A percentile compares a stretch with the other conserved stretches of the same genome.
Conservation (phyloP, 257 asterid genomes). For the Plectranthus barbatus region DNA sequence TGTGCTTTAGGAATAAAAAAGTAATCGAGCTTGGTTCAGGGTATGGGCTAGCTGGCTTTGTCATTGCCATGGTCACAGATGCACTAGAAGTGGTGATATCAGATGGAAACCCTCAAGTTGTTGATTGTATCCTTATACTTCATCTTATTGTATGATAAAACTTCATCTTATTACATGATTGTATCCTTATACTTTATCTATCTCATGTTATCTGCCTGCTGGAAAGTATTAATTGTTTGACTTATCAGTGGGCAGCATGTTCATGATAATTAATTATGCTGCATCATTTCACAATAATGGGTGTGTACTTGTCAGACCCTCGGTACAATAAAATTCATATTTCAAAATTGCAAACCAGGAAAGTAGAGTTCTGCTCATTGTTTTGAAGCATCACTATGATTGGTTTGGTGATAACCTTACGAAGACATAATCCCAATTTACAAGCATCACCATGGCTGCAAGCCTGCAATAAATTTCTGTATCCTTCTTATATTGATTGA, state of each 20-base stretch:
- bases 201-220: background rate
- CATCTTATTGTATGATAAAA: constrained; percentile 1
- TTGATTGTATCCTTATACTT: constrained; percentile 80
- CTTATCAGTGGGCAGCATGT: background rate
- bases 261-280: constrained; percentile 1
- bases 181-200: too few species aligned
- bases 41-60: constrained; percentile 89
- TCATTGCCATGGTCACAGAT: constrained; percentile 58
- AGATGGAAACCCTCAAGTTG: constrained; percentile 95
- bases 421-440: background rate
- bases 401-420: too few species aligned
- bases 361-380: too few species aligned
- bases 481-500: background rate
- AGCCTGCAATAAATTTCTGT: background rate
- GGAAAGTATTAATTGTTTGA: background rate
- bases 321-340: background rate
- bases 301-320: background rate
- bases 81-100: constrained; percentile 80
- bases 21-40: constrained; percentile 93
- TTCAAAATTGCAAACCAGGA: too few species aligned
- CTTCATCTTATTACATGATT: too few species aligned
- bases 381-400: background rate
- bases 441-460: background rate
- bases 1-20: constrained; percentile 52
- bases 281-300: constrained; percentile 3